Percentiles rank a stretch among this genome's conserved stretches.
phyloP scores from a whole-genome alignment of 75 land plant species.

The Chamaecyparis obtusa region DNA sequence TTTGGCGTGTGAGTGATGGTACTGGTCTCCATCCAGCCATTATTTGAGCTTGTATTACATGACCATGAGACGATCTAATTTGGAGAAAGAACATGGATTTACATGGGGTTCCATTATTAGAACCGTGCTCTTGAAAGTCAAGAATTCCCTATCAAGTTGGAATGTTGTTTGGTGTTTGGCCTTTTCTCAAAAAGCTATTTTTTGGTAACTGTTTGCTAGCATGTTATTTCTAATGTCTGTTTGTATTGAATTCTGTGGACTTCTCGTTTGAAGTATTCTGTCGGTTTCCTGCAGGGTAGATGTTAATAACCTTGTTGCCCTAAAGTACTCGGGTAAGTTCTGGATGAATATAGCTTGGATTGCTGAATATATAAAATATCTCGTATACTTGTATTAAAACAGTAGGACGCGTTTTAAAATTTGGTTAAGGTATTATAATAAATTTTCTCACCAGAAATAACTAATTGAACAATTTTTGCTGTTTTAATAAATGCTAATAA shows the following conservation, averaged over 20 bases:
- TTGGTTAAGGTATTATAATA: neutral
- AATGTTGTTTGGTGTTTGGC: neutral
- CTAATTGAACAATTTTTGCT: neutral
- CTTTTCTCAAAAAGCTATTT: neutral
- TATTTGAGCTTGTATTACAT: neutral
- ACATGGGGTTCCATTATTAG: neutral
- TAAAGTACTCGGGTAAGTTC: neutral
- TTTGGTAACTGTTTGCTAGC: neutral
- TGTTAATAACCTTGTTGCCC: neutral
- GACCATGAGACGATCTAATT: neutral
- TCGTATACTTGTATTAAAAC: neutral
- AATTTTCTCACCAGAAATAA: neutral
- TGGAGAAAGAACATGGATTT: neutral
- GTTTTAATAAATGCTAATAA: neutral
- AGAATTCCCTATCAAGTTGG: neutral
- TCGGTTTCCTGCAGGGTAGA: neutral
- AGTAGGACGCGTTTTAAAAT: neutral
- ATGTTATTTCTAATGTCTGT: neutral
- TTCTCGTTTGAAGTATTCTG: neutral
- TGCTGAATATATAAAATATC: neutral
- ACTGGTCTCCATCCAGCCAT: neutral
- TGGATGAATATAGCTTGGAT: neutral
- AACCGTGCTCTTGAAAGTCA: neutral
- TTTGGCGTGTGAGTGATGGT: neutral
- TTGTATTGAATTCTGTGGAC: neutral